Evolutionary conservation across 2,329 filamentous ascomycete species (phyloP).

Genomic region (Diaporthe citriasiana): DNA sequence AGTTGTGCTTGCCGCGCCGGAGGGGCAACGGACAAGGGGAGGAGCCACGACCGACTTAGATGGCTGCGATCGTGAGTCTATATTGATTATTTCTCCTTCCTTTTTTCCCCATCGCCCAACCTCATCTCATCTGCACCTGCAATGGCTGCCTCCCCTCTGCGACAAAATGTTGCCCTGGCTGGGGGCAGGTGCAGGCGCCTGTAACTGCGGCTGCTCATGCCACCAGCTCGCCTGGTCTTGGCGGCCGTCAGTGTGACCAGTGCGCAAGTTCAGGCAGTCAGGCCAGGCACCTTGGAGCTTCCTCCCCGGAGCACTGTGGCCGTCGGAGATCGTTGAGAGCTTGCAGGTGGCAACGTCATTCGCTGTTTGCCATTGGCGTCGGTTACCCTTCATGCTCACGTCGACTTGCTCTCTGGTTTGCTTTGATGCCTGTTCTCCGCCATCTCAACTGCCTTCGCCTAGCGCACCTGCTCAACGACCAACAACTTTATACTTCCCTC

Average conservation of each 20-base stretch:
- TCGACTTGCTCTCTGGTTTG: background rate
- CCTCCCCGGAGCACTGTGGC: background rate
- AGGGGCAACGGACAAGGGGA: conserved; percentile 27
- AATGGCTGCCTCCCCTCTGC: background rate
- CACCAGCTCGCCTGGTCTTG: conserved; percentile 26
- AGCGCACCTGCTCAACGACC: background rate
- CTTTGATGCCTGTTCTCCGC: background rate
- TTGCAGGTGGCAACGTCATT: conserved; percentile 26
- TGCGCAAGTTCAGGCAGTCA: conserved; percentile 3
- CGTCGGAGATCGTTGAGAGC: conserved; percentile 19
- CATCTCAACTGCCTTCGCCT: conserved; percentile 18
- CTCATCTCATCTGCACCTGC: background rate
- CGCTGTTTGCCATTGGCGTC: conserved; percentile 8
- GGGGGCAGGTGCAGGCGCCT: background rate
- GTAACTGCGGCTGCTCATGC: conserved; percentile 6
- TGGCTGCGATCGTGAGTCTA: conserved; percentile 42
- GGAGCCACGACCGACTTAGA: conserved; percentile 29
- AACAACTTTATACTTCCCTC: background rate
- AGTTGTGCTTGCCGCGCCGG: conserved; percentile 14
- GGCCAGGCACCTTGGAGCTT: conserved; percentile 27
- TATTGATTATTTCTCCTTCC: background rate
- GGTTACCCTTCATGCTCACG: background rate
- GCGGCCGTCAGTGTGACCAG: conserved; percentile 13
- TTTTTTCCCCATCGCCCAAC: background rate
- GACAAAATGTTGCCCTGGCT: background rate